phyloP scores from a whole-genome alignment of 768 basidiomycete species.

The Rhizopogon roseolus region DNA sequence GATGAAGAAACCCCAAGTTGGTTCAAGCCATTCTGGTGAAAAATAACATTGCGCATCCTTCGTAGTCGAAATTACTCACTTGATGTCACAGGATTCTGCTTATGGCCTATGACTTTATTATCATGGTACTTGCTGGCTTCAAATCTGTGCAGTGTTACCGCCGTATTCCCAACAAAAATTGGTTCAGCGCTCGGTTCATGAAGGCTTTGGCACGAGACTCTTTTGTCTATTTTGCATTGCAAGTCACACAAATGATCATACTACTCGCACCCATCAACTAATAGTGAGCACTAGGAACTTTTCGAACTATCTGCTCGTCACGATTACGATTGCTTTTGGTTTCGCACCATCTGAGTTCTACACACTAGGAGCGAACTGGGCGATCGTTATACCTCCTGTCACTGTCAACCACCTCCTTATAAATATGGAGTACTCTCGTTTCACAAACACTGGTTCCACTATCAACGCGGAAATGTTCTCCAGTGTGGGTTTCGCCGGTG shows the following conservation, averaged over 20 bases:
- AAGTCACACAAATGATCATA: not conserved
- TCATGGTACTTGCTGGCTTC: not conserved
- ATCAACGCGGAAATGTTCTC: not conserved
- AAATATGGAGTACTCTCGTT: constrained; percentile 2
- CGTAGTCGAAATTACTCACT: not conserved
- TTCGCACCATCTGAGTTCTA: not conserved
- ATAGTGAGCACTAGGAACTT: not conserved
- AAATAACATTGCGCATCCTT: not conserved
- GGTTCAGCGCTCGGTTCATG: constrained; percentile 2
- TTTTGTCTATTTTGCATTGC: constrained; percentile 2
- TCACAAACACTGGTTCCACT: not conserved
- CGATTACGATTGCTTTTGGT: not conserved
- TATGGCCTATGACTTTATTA: constrained; percentile 1
- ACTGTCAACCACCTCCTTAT: constrained; percentile 1
- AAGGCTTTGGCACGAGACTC: constrained; percentile 2
- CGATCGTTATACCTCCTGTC: not conserved
- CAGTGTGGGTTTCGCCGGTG: constrained; percentile 5
- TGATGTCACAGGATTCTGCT: not conserved
- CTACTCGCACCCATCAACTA: not conserved
- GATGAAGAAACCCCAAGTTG: not conserved
- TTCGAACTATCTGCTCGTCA: not conserved
- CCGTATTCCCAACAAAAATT: constrained; percentile 1
- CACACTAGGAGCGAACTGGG: not conserved
- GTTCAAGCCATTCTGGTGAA: constrained; percentile 3
- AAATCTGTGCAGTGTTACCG: constrained; percentile 3